A percentile compares a stretch with the other conserved stretches of the same genome.
Conservation (phyloP, 2,329 filamentous ascomycete genomes). For the Penicillium sp. region DNA sequence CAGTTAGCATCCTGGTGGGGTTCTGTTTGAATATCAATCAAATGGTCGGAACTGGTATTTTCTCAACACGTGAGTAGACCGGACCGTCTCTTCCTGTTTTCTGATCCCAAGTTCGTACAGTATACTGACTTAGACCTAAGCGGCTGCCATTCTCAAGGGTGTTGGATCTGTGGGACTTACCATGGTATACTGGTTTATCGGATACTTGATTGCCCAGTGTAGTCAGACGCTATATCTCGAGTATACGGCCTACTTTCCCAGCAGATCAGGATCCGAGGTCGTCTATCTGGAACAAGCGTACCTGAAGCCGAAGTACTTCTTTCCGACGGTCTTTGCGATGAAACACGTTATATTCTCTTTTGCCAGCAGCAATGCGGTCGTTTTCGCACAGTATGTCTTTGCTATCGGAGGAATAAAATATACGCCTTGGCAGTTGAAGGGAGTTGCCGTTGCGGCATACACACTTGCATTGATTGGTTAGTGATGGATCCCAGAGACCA, state of each 20-base stretch:
- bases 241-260: constrained; percentile 67
- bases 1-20: constrained; percentile 60
- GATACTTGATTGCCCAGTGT: constrained; percentile 61
- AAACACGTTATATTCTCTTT: constrained; percentile 67
- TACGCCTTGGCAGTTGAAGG: constrained; percentile 67
- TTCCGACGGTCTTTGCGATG: constrained; percentile 67
- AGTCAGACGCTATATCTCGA: constrained; percentile 66
- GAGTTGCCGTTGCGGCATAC: constrained; percentile 67
- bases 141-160: constrained; percentile 60
- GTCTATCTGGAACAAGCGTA: constrained; percentile 71
- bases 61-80: constrained; percentile 61
- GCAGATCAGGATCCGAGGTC: constrained; percentile 66
- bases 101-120: neutral
- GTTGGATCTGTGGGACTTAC: constrained; percentile 66
- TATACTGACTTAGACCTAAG: constrained; percentile 37
- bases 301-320: constrained; percentile 65
- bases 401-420: constrained; percentile 56
- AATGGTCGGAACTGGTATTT: constrained; percentile 68
- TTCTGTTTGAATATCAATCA: constrained; percentile 64
- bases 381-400: constrained; percentile 67
- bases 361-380: constrained; percentile 66
- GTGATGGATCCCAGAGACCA: constrained; percentile 26
- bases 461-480: constrained; percentile 60
- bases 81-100: neutral
- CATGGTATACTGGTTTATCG: constrained; percentile 67